A percentile compares a stretch with the other conserved stretches of the same genome.
Evolutionary conservation across 371 early-diverging fungal genomes (phyloP).

Genomic region (Rhizomucor pusillus): DNA sequence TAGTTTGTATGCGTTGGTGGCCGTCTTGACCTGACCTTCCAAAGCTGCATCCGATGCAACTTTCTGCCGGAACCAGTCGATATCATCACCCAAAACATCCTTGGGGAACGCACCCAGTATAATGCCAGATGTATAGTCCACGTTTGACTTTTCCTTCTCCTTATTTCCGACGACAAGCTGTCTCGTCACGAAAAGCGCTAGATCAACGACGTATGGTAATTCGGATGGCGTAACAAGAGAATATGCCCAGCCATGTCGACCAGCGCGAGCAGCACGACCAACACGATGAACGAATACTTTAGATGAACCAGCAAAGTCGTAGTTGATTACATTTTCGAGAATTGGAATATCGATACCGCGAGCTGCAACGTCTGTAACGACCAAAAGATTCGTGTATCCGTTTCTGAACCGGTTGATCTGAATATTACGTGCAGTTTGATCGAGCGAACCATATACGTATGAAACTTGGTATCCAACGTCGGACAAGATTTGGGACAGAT

Average conservation of each 20-base stretch:
- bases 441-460: conserved; percentile 93
- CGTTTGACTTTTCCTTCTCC: conserved; percentile 31
- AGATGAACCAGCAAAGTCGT: conserved; percentile 91
- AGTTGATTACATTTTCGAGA: conserved; percentile 96
- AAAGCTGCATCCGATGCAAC: conserved; percentile 62
- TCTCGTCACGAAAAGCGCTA: conserved; percentile 88
- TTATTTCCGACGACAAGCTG: conserved; percentile 61
- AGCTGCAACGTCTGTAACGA: conserved; percentile 99
- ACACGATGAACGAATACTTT: conserved; percentile 99
- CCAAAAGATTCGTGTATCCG: conserved; percentile 76
- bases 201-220: conserved; percentile 87
- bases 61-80: conserved; percentile 68
- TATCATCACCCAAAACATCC: conserved; percentile 61
- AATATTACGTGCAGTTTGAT: conserved; percentile 88
- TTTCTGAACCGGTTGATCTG: conserved; percentile 83
- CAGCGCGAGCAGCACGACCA: conserved; percentile 97
- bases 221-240: conserved; percentile 89
- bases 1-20: conserved; percentile 83
- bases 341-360: conserved; percentile 99
- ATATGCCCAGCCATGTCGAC: conserved; percentile 90
- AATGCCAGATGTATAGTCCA: conserved; percentile 81
- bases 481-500: conserved; percentile 71
- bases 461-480: conserved; percentile 74
- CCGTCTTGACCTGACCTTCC: conserved; percentile 61
- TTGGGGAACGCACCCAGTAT: conserved; percentile 80